These are phyloP conservation scores for Saprolegnia parasitica DNA, from an alignment of 352 stramenopile genomes.

Conservation along the genomic window DNA sequence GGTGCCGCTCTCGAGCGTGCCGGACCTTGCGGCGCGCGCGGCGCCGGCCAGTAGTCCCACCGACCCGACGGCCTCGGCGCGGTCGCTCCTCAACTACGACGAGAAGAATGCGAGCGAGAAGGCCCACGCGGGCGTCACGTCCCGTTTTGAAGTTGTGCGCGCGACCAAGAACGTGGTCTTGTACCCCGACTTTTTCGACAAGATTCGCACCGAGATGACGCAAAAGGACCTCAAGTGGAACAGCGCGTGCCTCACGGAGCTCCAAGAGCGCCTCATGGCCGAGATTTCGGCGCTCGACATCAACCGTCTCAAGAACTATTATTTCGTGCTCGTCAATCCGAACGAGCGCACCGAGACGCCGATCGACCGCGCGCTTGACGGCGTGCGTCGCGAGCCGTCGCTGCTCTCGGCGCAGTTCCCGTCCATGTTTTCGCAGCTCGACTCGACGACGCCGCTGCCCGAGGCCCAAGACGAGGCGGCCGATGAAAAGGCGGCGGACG, in stretches of 20 bases:
- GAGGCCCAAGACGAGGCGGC: neutral
- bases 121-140: slow-evolving; percentile 47
- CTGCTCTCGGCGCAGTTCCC: slow-evolving; percentile 14
- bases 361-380: slow-evolving; percentile 10
- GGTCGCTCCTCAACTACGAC: neutral
- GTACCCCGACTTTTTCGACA: slow-evolving; percentile 83
- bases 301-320: slow-evolving; percentile 72
- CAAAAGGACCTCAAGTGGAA: slow-evolving; percentile 84
- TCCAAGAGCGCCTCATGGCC: slow-evolving; percentile 61
- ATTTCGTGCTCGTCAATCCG: slow-evolving; percentile 40
- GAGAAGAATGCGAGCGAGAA: slow-evolving; percentile 6
- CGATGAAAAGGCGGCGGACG: neutral
- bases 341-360: slow-evolving; percentile 10
- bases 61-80: neutral
- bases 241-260: slow-evolving; percentile 58
- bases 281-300: slow-evolving; percentile 74
- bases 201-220: slow-evolving; percentile 60
- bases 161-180: slow-evolving; percentile 77
- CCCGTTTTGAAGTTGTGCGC: slow-evolving; percentile 60
- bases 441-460: neutral
- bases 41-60: neutral
- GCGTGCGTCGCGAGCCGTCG: neutral
- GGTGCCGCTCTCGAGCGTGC: slow-evolving; percentile 10
- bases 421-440: slow-evolving; percentile 2
- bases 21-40: neutral